Base-by-base conservation (phyloP, 164 flowering plant genomes). In the Vitis labrusca region DNA sequence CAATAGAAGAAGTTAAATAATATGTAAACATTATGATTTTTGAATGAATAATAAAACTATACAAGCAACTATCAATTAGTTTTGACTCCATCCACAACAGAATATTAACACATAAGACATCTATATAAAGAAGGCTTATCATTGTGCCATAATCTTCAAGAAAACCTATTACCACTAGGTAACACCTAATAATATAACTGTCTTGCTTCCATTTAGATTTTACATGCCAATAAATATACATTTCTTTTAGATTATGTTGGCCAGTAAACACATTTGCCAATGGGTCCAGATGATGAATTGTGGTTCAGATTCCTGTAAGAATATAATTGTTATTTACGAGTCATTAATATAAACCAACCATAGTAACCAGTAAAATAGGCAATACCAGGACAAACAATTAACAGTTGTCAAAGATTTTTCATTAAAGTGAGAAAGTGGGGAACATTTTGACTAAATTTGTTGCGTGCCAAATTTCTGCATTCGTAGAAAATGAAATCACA, bases 231-330 rank as follows among this genome's bases (percentile, higher is more conserved):
- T 23, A 23, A 23, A 23, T 23, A 51, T 88, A 93, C 98, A 93
- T 81, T 70, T 79, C 86, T 76, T 71, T 84, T 19, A 93, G 79
- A 76, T 77, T 75, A 55, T 73, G 66, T 12, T 89, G 74, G 65
- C 85, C 89, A 27, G 70, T 77, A 62, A 93, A 93, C 50, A 91
- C 85, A 78, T 88, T 88, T 76, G 59, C 93, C 96, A 58, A 93
- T 69, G 2, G 91, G 82, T 65, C 98, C 97, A 75, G 86, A 82
- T 59, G 90, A 61, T 5, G 62, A 68, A 73, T 93, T 93, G 78
- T 87, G 91, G 81, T 93, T 90, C 74, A 23, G 71, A 73, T 91
- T 93, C 82, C 98, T 90, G 85, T 73, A 82, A 56, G 50, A 30
- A 67, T 65, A 57, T 66, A 53, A 27, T 7, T 49, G 12, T 11